Base-by-base conservation (phyloP, 768 basidiomycete genomes). In the Boletus rubescentipes region DNA sequence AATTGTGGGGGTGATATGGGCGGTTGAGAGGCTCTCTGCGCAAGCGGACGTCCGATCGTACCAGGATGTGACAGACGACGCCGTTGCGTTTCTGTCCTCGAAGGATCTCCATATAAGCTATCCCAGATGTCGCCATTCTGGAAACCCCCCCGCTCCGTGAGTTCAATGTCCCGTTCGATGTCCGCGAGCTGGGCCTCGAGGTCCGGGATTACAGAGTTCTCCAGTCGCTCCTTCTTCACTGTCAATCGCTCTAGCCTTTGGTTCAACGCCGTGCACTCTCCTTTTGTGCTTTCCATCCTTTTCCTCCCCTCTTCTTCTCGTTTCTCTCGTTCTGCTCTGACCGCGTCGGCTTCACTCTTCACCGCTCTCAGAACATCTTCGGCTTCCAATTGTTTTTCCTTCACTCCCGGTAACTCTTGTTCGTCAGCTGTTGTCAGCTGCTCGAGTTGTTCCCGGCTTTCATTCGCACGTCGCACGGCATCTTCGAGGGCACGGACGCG, bases 401-500 rank as follows among this genome's bases (percentile, higher is more conserved):
- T 66, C 31, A 84, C 64, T 5, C 56, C 70, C 3, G 73, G 75
- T 54, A 81, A 58, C 6, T 73, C 72, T 14, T 67, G 69, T 46
- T 79, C 74, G 35, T 81, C 69, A 2, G 67, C 71, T 21, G 52
- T 61, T 1, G 72, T 66, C 51, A 70, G 67, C 60, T 70, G 60
- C 67, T 85, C 68, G 50, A 82, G 60, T 14, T 79, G 73, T 20
- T 71, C 74, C 9, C 82, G 77, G 0, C 75, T 78, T 7, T 82
- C 79, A 58, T 81, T 83, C 10, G 89, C 85, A 49, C 91, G 85
- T 64, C 90, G 93, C 12, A 88, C 85, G 3, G 92, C 89, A 64
- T 96, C 93, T 66, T 95, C 93, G 36, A 96, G 73, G 1, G 94
- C 91, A 11, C 93, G 78, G 10, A 88, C 83, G 61, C 93, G 95